Base-by-base conservation (phyloP, 192 early-diverging fungal species). In the Endogone sp. region DNA sequence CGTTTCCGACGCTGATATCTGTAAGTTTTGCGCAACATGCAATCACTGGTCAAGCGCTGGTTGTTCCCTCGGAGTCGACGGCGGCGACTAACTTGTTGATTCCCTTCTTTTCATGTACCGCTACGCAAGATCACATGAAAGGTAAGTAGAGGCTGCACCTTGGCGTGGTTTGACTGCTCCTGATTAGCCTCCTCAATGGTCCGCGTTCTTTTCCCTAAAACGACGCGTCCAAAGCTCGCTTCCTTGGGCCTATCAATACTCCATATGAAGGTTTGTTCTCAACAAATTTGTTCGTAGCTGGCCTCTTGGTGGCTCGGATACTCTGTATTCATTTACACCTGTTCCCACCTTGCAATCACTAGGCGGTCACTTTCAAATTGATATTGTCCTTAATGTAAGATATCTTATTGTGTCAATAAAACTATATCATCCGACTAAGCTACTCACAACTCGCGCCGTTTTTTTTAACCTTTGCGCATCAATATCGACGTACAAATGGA, bases 201-300 rank as follows among this genome's bases (percentile, higher is more conserved):
- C n/a, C n/a, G n/a, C n/a, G n/a, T n/a, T n/a, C n/a, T n/a, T n/a
- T n/a, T 60, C 37, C 37, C 6, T 16, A 49, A 6, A 16, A 16
- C 37, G 59, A 60, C 59, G 22, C 2, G 0, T 60, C 22, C 6
- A 60, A 23, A 60, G 67, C 67, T 3, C 32, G 30, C 20, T 64
- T 74, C 23, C 32, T 63, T 22, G 72, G 72, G 0, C 72, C 72
- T 30, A 54, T 63, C 4, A 67, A 69, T 32, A 69, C 72, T 16
- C 72, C 72, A 25, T 74, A 74, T 59, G 67, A 74, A 74, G 63
- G 63, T 69, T 61, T 20, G 27, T 60, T 49, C n/a, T n/a, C n/a
- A n/a, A n/a, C n/a, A n/a, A n/a, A n/a, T n/a, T n/a, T n/a, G n/a
- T n/a, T n/a, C n/a, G n/a, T n/a, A n/a, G n/a, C n/a, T n/a, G n/a